Evolutionary conservation across 1,139 yeast genomes (phyloP).

Genomic region (Taphrina deformans): DNA sequence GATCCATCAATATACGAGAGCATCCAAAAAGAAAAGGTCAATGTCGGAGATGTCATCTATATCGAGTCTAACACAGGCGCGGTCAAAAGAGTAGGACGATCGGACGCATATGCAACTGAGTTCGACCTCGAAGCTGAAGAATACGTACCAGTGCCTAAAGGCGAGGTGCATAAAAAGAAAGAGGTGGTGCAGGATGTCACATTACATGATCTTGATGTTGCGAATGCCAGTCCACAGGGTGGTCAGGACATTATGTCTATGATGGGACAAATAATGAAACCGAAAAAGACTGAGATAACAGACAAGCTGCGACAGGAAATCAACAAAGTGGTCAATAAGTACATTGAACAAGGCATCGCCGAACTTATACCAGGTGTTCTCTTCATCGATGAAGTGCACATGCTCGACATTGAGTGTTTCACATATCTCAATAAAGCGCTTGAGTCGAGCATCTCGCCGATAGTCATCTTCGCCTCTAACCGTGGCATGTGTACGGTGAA

Average conservation of each 20-base stretch:
- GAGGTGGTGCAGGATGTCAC: conserved; percentile 98
- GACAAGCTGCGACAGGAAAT: conserved; percentile 92
- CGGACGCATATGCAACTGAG: conserved; percentile 97
- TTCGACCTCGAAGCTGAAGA: conserved; percentile 98
- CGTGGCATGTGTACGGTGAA: conserved; percentile 89
- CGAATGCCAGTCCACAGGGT: conserved; percentile 96
- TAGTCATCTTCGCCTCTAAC: conserved; percentile 91
- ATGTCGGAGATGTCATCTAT: conserved; percentile 94
- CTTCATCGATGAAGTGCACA: conserved; percentile 95
- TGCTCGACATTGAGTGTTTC: conserved; percentile 95
- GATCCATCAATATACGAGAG: conserved; percentile 96
- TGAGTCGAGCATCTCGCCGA: conserved; percentile 88
- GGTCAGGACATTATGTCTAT: conserved; percentile 97
- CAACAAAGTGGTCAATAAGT: conserved; percentile 91
- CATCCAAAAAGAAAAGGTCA: conserved; percentile 90
- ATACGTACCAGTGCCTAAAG: conserved; percentile 96
- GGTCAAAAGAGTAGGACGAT: conserved; percentile 94
- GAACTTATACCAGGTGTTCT: conserved; percentile 97
- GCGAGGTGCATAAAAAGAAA: conserved; percentile 97
- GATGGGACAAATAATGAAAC: conserved; percentile 98
- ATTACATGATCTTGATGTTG: conserved; percentile 90
- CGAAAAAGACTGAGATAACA: conserved; percentile 96
- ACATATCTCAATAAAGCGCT: conserved; percentile 91
- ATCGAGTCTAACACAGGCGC: conserved; percentile 98
- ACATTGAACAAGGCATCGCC: conserved; percentile 97